A percentile compares a stretch with the other conserved stretches of the same genome.
Conservation (phyloP, 2,329 filamentous ascomycete species). For the Ploettnerulaceae sp. region DNA sequence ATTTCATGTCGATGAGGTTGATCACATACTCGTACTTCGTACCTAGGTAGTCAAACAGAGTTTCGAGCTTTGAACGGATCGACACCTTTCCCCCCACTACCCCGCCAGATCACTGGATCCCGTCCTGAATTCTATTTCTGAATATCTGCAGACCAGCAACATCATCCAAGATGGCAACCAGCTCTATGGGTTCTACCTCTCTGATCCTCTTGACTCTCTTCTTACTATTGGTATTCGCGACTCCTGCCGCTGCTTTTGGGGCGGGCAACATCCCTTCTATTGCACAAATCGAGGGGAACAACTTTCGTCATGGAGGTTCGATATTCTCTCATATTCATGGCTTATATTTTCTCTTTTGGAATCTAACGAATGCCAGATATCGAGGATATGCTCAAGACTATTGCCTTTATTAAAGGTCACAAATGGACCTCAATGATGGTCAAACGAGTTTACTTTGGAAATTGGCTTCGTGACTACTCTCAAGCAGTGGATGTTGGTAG, state of each 20-base stretch:
- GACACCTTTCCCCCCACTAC: no score
- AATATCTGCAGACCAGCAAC: slow-evolving; percentile 10
- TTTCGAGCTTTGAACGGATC: no score
- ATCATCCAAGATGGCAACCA: slow-evolving; percentile 21
- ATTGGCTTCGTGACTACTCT: slow-evolving; percentile 81
- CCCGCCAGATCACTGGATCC: background rate
- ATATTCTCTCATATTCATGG: background rate
- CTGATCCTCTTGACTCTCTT: slow-evolving; percentile 47
- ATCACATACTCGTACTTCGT: no score
- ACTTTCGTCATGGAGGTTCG: slow-evolving; percentile 63
- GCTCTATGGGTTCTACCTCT: slow-evolving; percentile 21
- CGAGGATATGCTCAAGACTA: slow-evolving; percentile 73
- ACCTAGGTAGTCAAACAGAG: no score
- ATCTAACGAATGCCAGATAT: slow-evolving; percentile 50
- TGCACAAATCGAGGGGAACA: slow-evolving; percentile 53
- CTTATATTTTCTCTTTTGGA: background rate
- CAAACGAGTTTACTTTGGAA: slow-evolving; percentile 77
- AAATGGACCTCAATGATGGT: slow-evolving; percentile 81
- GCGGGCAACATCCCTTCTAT: slow-evolving; percentile 69
- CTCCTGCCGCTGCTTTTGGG: slow-evolving; percentile 57
- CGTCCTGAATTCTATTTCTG: slow-evolving; percentile 35
- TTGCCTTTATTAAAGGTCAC: slow-evolving; percentile 73
- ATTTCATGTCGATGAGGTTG: no score
- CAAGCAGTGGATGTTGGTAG: slow-evolving; percentile 79
- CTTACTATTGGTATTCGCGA: slow-evolving; percentile 52